These are phyloP conservation scores for Mortierella sp. DNA, from an alignment of 371 early-diverging fungal genomes.

Conservation along the genomic window DNA sequence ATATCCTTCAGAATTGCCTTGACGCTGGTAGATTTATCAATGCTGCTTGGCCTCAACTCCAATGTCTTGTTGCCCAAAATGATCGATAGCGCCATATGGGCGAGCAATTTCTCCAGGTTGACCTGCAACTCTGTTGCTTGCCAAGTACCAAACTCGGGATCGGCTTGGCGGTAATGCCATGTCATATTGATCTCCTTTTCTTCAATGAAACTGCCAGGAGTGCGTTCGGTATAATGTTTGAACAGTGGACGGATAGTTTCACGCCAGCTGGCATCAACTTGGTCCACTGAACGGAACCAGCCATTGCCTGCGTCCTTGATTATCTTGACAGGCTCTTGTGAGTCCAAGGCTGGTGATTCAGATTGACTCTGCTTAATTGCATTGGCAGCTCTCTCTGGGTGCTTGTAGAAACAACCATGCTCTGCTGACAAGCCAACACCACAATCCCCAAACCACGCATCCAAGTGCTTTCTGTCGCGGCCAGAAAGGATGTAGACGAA, in stretches of 20 bases:
- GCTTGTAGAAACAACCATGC: constrained; percentile 94
- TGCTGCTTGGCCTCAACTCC: constrained; percentile 91
- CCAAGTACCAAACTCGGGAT: constrained; percentile 88
- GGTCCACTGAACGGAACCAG: constrained; percentile 88
- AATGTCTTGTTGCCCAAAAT: constrained; percentile 94
- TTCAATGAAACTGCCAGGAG: constrained; percentile 95
- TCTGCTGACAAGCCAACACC: constrained; percentile 94
- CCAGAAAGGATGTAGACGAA: constrained; percentile 96
- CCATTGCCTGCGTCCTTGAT: constrained; percentile 64
- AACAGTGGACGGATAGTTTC: constrained; percentile 92
- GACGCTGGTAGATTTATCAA: constrained; percentile 92
- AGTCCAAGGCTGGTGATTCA: constrained; percentile 34
- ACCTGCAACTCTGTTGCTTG: constrained; percentile 94
- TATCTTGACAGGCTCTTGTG: constrained; percentile 49
- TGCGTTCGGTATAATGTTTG: constrained; percentile 95
- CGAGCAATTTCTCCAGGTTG: constrained; percentile 93
- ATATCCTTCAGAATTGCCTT: constrained; percentile 90
- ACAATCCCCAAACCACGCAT: constrained; percentile 88
- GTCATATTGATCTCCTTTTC: constrained; percentile 91
- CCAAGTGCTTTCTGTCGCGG: constrained; percentile 85
- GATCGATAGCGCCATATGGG: constrained; percentile 94
- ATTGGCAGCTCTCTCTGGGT: constrained; percentile 70
- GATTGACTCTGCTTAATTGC: constrained; percentile 43
- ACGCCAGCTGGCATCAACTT: constrained; percentile 90
- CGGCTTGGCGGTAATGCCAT: constrained; percentile 95